Evolutionary conservation across 805 yeast genomes (phyloP).

Genomic region (Middelhovenomyces tepae): DNA sequence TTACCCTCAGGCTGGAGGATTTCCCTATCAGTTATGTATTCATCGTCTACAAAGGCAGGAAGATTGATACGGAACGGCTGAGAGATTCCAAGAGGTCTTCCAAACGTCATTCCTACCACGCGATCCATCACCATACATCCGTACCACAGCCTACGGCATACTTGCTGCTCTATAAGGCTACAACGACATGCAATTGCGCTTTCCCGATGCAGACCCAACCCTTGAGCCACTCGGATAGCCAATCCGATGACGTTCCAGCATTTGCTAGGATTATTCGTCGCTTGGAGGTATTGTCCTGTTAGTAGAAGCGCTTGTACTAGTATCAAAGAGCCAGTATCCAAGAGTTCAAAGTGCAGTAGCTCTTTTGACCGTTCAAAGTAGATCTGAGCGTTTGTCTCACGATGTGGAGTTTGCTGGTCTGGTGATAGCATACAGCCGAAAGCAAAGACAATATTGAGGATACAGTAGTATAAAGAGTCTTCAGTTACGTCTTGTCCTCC

Average conservation of each 20-base stretch:
- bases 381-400: constrained; percentile 10
- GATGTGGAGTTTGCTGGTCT: constrained; percentile 7
- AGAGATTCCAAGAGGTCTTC: constrained; percentile 22
- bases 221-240: constrained; percentile 37
- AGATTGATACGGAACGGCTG: constrained; percentile 11
- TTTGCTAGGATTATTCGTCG: constrained; percentile 20
- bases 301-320: constrained; percentile 22
- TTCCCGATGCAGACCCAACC: constrained; percentile 30
- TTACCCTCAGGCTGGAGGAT: constrained; percentile 8
- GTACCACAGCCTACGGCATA: constrained; percentile 23
- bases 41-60: constrained; percentile 20
- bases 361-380: constrained; percentile 21
- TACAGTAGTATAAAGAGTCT: constrained; percentile 21
- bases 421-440: constrained; percentile 21
- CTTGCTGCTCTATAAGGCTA: constrained; percentile 17
- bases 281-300: constrained; percentile 23
- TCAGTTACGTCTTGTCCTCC: constrained; percentile 7
- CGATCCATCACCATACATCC: constrained; percentile 25
- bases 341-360: constrained; percentile 17
- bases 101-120: constrained; percentile 22
- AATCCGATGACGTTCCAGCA: constrained; percentile 39
- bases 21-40: constrained; percentile 13
- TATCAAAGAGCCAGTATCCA: constrained; percentile 21
- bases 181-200: constrained; percentile 16
- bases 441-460: constrained; percentile 22